Conservation (phyloP, 257 asterid genomes). For the Cordia subcordata region DNA sequence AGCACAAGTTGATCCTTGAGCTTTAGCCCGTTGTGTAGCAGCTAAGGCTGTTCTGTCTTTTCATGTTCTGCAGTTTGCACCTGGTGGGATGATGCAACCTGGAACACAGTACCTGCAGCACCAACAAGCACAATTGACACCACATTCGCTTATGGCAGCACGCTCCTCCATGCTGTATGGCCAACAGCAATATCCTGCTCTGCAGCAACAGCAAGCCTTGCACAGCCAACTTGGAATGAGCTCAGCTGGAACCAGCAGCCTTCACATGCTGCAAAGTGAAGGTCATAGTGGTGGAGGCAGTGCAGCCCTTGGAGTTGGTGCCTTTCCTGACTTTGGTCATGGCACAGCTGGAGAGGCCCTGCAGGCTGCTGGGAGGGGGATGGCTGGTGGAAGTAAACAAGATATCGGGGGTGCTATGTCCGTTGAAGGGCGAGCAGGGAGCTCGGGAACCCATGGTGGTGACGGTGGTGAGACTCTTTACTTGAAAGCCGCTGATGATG, state of each 20-base stretch:
- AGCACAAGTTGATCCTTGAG: no score
- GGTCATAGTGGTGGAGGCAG: conserved; percentile 35
- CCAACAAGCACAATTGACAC: conserved; percentile 62
- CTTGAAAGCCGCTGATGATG: conserved; percentile 56
- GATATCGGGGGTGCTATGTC: conserved; percentile 42
- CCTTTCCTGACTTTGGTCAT: conserved; percentile 55
- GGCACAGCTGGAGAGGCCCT: conserved; percentile 19
- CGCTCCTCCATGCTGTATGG: conserved; percentile 78
- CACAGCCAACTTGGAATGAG: conserved; percentile 70
- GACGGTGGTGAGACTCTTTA: conserved; percentile 69
- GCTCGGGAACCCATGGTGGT: conserved; percentile 25
- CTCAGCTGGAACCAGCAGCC: conserved; percentile 51
- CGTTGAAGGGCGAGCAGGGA: conserved; percentile 47
- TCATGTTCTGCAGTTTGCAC: conserved; percentile 36
- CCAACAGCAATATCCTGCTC: conserved; percentile 66
- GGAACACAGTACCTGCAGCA: conserved; percentile 71
- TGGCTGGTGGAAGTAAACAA: conserved; percentile 54
- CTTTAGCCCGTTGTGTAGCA: no score
- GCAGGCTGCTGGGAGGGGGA: conserved; percentile 22
- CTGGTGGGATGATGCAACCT: conserved; percentile 62
- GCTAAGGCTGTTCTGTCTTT: not conserved
- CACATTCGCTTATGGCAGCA: conserved; percentile 78
- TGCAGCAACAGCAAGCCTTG: conserved; percentile 70
- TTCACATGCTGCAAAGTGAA: conserved; percentile 74
- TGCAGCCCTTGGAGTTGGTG: conserved; percentile 32